Conservation (phyloP, 2,329 filamentous ascomycete species). For the Aspergillus sojae region DNA sequence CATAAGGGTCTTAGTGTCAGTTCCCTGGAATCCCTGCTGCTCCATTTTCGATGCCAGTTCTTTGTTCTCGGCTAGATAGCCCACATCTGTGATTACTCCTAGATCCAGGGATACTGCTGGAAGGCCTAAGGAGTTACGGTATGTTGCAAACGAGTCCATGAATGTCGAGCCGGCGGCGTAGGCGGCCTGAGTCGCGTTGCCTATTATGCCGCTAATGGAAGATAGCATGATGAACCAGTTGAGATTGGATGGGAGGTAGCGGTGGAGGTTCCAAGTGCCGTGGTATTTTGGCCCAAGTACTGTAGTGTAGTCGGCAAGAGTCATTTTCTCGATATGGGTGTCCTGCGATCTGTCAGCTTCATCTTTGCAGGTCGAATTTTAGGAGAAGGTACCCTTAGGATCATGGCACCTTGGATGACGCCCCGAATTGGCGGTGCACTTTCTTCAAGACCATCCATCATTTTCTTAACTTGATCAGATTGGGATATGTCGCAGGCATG, state of each 20-base stretch:
- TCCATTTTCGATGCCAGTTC: conserved; percentile 23
- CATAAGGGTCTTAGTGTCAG: conserved; percentile 21
- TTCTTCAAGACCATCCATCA: conserved; percentile 13
- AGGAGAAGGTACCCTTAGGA: conserved; percentile 23
- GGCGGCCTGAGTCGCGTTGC: conserved; percentile 49
- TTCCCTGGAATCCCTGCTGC: conserved; percentile 28
- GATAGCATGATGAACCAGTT: conserved; percentile 47
- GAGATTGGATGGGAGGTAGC: conserved; percentile 24
- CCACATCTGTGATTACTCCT: conserved; percentile 31
- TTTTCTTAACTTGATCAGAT: conserved; percentile 30
- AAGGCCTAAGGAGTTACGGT: conserved; percentile 29
- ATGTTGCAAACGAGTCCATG: conserved; percentile 36
- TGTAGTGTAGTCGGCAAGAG: conserved; percentile 31
- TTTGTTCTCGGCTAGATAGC: conserved; percentile 24
- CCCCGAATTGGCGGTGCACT: conserved; percentile 26
- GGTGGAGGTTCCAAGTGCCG: conserved; percentile 34
- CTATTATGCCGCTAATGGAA: conserved; percentile 45
- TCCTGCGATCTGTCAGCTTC: conserved; percentile 20
- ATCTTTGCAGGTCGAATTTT: too few species aligned
- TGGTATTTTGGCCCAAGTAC: conserved; percentile 37
- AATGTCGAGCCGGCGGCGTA: conserved; percentile 43
- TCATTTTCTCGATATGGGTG: conserved; percentile 40
- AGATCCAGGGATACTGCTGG: conserved; percentile 32
- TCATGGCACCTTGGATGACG: conserved; percentile 32
- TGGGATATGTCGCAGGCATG: conserved; percentile 37